Evolutionary conservation across 345 rosid species (phyloP).

Genomic region (Tarenaya hassleriana): DNA sequence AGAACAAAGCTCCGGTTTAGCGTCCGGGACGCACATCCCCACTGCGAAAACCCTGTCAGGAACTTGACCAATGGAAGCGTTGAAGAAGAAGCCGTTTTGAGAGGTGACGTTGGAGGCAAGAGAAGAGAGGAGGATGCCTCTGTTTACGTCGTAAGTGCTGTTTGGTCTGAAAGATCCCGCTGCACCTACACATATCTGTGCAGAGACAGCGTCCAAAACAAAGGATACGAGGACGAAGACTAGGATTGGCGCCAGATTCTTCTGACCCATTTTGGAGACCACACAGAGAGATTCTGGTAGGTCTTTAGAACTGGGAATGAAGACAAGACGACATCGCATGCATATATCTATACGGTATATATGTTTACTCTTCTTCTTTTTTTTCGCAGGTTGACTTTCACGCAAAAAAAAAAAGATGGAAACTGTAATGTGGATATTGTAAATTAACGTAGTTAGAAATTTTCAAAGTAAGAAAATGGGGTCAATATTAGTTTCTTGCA

Average conservation of each 20-base stretch:
- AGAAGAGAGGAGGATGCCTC: constrained; percentile 20
- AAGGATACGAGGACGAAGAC: not conserved
- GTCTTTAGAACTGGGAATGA: no score
- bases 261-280: constrained; percentile 8
- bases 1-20: constrained; percentile 18
- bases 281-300: no score
- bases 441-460: no score
- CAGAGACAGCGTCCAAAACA: not conserved
- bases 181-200: not conserved
- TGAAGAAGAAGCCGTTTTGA: constrained; percentile 8
- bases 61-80: constrained; percentile 13
- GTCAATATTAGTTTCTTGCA: no score
- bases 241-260: not conserved
- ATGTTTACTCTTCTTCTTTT: no score
- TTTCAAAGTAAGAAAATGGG: no score
- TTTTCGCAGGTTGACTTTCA: no score
- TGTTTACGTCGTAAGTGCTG: constrained; percentile 13
- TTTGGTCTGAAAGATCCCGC: constrained; percentile 12
- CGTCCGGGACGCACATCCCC: constrained; percentile 24
- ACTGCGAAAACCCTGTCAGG: constrained; percentile 24
- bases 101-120: constrained; percentile 20
- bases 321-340: no score
- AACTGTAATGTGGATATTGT: no score
- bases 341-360: no score
- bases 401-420: no score